Evolutionary conservation across 208 protist genomes (phyloP), one percentile per base, ranked within the genome.

Genomic region (Trypanosoma grayi): DNA sequence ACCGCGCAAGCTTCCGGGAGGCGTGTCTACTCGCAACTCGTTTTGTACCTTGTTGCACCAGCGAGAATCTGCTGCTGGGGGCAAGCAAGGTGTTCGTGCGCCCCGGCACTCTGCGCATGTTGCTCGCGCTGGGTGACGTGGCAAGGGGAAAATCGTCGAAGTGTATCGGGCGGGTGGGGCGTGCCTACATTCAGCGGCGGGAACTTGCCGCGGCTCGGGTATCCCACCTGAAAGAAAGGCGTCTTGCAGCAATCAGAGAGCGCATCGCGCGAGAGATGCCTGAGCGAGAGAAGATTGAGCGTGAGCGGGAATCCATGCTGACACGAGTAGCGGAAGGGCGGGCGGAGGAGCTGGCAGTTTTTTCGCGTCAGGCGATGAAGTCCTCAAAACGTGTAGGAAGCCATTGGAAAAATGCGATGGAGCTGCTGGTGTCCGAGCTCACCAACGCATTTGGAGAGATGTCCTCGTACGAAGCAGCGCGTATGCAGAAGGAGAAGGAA

Each of bases 41-140:
- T 14, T 16, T 56, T 37, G 14, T 68, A 11, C 51, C 62, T 11
- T 52, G 16, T 25, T 66, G 60, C 31, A 51, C 41, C 33, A 44
- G 36, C 36, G 34, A 40, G 28, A 37, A 31, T 2, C 22, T 68
- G 14, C 40, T 59, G 14, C 16, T 68, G 2, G 62, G 62, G 18
- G 40, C 28, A 11, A 61, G 54, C 27, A 57, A 60, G n/a, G 62
- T 68, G 18, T 68, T 68, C 52, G 16, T 56, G 14, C 37, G 59
- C 27, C 41, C 46, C 0, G 40, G 18, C 14, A 54, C 59, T 13
- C 47, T 65, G 9, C 46, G 37, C 3, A 18, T 31, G 46, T 27
- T 65, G 16, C 25, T 56, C 25, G 33, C 33, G 9, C 24, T 54
- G 28, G 59, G 47, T n/a, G 37, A 28, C 9, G 0, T 37, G 20